Evolutionary conservation across 2,329 filamentous ascomycete genomes (phyloP).

Genomic region (Aspergillus quadrilineatus): DNA sequence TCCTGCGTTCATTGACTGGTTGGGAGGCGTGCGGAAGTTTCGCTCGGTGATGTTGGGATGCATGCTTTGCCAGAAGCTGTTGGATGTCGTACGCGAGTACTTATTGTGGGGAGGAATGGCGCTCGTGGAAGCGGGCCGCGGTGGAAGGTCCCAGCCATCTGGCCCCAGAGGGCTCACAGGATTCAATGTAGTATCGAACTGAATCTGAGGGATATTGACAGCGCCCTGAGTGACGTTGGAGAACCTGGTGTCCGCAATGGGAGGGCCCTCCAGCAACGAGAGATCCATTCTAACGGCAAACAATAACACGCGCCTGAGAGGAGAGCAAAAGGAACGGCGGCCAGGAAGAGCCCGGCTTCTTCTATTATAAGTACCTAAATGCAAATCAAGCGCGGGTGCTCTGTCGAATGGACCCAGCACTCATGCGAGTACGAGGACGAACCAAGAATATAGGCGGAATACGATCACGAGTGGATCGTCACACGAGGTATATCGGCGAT

Average conservation of each 20-base stretch:
- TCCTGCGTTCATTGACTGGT: neutral
- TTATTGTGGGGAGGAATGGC: conserved; percentile 9
- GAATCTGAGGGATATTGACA: conserved; percentile 14
- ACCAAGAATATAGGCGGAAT: conserved; percentile 21
- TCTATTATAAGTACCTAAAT: neutral
- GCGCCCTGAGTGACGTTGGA: neutral
- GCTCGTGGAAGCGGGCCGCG: conserved; percentile 21
- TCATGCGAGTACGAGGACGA: conserved; percentile 17
- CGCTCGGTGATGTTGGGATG: neutral
- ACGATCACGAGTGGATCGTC: conserved; percentile 18
- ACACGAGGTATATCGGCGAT: conserved; percentile 1
- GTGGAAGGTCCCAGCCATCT: conserved; percentile 11
- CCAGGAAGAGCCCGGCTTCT: neutral
- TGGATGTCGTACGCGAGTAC: neutral
- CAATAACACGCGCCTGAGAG: neutral
- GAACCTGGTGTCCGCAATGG: conserved; percentile 26
- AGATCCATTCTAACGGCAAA: conserved; percentile 28
- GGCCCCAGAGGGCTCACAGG: conserved; percentile 10
- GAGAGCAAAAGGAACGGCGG: neutral
- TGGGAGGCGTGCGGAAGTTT: neutral
- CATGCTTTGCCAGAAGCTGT: conserved; percentile 6
- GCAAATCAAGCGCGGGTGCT: neutral
- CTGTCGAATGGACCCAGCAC: neutral
- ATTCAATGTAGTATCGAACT: conserved; percentile 9
- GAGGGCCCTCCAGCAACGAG: conserved; percentile 38